These are phyloP conservation scores for Aegilops longissima DNA, from an alignment of 176 grass and related monocot genomes.

Conservation along the genomic window DNA sequence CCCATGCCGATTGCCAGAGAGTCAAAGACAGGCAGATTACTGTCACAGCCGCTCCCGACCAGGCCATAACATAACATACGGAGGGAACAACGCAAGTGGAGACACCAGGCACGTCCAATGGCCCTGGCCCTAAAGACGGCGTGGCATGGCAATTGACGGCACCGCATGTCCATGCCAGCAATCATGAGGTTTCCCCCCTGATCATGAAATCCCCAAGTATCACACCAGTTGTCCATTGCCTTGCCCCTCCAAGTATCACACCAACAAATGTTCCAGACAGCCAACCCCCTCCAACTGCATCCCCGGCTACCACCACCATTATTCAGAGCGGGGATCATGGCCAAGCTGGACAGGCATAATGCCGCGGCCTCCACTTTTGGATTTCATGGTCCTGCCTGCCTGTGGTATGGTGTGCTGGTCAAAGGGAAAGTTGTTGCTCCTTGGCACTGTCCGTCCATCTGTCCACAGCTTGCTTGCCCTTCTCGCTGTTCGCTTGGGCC, in stretches of 20 bases:
- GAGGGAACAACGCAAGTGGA: not conserved
- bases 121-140: not conserved
- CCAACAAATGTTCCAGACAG: not conserved
- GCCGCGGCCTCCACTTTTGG: constrained; percentile 22
- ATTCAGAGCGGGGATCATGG: constrained; percentile 26
- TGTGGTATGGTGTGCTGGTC: not conserved
- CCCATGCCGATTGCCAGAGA: not conserved
- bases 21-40: not conserved
- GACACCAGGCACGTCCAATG: not conserved
- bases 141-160: not conserved
- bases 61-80: constrained; percentile 10
- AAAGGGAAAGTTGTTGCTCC: constrained; percentile 18
- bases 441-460: not conserved
- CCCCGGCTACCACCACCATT: not conserved
- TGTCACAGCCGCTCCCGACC: not conserved
- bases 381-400: constrained; percentile 19
- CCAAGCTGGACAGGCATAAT: constrained; percentile 38
- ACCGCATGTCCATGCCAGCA: not conserved
- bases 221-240: too few species aligned
- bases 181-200: not conserved
- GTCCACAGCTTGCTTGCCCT: constrained; percentile 18
- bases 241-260: not conserved
- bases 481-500: constrained; percentile 9
- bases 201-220: not conserved
- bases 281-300: not conserved